These are phyloP conservation scores for Candida maris DNA, from an alignment of 805 yeast species.

Conservation along the genomic window DNA sequence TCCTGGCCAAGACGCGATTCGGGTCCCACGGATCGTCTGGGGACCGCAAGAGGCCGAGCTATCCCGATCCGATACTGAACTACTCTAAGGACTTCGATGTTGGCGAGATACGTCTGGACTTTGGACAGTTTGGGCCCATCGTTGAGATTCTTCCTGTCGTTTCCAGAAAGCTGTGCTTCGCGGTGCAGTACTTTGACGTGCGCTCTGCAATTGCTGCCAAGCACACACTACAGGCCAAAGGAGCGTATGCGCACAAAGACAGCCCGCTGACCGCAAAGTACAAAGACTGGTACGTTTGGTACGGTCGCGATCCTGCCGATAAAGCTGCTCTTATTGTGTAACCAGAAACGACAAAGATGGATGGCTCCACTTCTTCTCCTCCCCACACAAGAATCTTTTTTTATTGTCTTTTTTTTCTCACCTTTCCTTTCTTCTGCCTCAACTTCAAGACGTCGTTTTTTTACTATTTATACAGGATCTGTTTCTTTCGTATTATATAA, in stretches of 20 bases:
- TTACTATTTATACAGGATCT: too few relatives aligned
- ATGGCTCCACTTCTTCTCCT: background rate
- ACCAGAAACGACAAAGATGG: background rate
- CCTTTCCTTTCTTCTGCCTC: too few relatives aligned
- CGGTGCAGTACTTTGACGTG: slow-evolving; percentile 57
- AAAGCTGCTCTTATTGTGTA: slow-evolving; percentile 29
- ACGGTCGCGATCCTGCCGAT: slow-evolving; percentile 65
- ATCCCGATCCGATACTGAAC: slow-evolving; percentile 42
- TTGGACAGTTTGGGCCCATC: slow-evolving; percentile 54
- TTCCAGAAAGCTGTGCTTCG: slow-evolving; percentile 58
- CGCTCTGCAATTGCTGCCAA: slow-evolving; percentile 59
- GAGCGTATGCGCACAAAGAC: slow-evolving; percentile 5
- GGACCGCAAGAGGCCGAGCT: slow-evolving; percentile 23
- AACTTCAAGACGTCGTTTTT: too few relatives aligned
- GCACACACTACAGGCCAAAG: slow-evolving; percentile 36
- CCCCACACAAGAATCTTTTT: too few relatives aligned
- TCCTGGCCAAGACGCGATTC: slow-evolving; percentile 23
- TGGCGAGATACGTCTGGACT: slow-evolving; percentile 44
- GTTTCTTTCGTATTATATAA: too few relatives aligned
- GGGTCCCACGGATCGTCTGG: slow-evolving; percentile 9
- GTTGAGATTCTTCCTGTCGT: slow-evolving; percentile 64
- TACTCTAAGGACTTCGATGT: slow-evolving; percentile 46
- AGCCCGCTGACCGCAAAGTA: slow-evolving; percentile 40
- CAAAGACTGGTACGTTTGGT: slow-evolving; percentile 60
- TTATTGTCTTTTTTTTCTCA: too few relatives aligned